phyloP scores from a whole-genome alignment of 331 rosid genomes.

The Malus hybrid region DNA sequence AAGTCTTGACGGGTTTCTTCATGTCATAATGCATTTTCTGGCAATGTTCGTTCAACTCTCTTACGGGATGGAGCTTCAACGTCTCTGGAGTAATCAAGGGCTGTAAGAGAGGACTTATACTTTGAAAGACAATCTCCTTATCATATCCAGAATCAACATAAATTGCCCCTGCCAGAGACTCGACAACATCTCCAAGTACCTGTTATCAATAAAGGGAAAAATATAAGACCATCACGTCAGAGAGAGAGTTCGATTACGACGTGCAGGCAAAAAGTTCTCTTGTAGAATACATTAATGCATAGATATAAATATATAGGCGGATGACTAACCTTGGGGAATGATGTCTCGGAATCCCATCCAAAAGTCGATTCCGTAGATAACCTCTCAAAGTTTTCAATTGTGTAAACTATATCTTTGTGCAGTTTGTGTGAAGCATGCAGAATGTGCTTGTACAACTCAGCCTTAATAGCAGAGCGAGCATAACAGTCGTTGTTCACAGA shows the following conservation, averaged over 20 bases:
- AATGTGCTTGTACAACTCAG: conserved; percentile 50
- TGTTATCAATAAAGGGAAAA: conserved; percentile 16
- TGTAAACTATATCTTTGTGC: conserved; percentile 35
- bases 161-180: conserved; percentile 91
- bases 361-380: conserved; percentile 36
- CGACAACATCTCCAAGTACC: conserved; percentile 84
- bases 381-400: conserved; percentile 25
- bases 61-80: conserved; percentile 36
- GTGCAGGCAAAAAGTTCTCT: too few species aligned
- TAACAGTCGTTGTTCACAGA: conserved; percentile 79
- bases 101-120: conserved; percentile 69
- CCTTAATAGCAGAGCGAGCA: conserved; percentile 58
- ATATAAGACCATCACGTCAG: too few species aligned
- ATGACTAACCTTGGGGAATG: conserved; percentile 60
- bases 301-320: too few species aligned
- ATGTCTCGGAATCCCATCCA: conserved; percentile 68
- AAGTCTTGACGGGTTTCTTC: conserved; percentile 6
- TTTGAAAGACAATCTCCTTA: conserved; percentile 42
- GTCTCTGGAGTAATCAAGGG: conserved; percentile 74
- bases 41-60: conserved; percentile 49
- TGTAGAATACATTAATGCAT: too few species aligned
- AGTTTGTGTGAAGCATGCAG: conserved; percentile 56
- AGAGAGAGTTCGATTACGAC: too few species aligned
- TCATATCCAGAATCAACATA: conserved; percentile 64
- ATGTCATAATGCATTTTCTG: conserved; percentile 21